Evolutionary conservation across 2,329 filamentous ascomycete species (phyloP), one percentile per base, ranked within the genome.

Genomic region (Neurospora sp.): DNA sequence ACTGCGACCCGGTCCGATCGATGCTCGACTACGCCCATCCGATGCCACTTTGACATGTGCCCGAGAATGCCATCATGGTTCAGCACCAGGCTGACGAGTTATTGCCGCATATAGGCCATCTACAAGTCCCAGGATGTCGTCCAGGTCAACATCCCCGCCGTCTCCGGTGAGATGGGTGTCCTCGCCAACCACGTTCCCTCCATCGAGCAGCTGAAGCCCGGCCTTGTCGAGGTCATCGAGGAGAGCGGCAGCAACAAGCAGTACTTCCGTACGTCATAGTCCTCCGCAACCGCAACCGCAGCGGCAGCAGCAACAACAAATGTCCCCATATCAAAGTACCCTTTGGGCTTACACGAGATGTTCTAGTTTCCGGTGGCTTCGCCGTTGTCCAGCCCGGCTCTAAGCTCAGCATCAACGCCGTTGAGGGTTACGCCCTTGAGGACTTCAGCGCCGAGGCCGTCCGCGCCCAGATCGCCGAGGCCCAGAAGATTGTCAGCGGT

Each of bases 81-180:
- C n/a, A 19, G 69, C 69, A 67, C 69, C 67, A 70, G 68, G 69
- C 72, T 72, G 74, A 77, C 73, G 72, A 36, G 82, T 86, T 86
- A 86, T 84, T 84, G 78, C 82, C 84, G 81, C 84, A 84, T 70
- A 73, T 80, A 93, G 91, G 84, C 90, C 78, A 84, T 90, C 83
- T 90, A 87, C 86, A 87, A 87, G 82, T 89, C 84, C 76, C 84
- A 88, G 78, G 86, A 88, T 79, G 87, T 89, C 80, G 90, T 98
- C 80, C 96, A 99, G 87, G 96, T 99, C 87, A 99, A 99, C 89
- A 91, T 99, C 79, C 91, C 96, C 81, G 96, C 96, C 80, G 96
- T 97, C 83, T 96, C 94, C 73, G 96, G 96, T 82, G 96, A 98
- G 78, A 99, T 99, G 96, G 96, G 96, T 91, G 91, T 99, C 78